Conservation (phyloP, 306 rosid species). For the Lathyrus tuberosus region DNA sequence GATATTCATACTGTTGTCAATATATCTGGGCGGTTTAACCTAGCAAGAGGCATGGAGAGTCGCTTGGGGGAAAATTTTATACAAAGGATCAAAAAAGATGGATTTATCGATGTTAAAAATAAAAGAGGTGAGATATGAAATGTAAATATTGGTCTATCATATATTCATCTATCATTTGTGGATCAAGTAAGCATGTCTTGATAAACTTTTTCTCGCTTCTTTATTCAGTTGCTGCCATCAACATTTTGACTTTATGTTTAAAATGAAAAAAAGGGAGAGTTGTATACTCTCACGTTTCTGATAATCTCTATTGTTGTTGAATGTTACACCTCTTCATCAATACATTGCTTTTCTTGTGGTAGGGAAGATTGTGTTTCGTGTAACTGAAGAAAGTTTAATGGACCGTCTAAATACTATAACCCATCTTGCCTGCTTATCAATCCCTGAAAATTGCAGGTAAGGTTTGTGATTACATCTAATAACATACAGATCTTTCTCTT, state of each 20-base stretch:
- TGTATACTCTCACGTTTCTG: conserved; percentile 1
- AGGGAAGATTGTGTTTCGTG: conserved; percentile 72
- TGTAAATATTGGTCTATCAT: conserved; percentile 8
- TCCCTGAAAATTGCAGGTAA: conserved; percentile 70
- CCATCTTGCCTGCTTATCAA: conserved; percentile 58
- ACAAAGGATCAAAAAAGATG: conserved; percentile 73
- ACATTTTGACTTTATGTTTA: conserved; percentile 43
- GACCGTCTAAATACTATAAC: conserved; percentile 76
- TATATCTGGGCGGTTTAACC: conserved; percentile 88
- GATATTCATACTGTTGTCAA: conserved; percentile 68
- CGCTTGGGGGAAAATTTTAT: conserved; percentile 78
- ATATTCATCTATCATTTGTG: conserved; percentile 19
- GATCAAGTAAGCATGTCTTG: conserved; percentile 5
- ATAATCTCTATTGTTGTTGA: conserved; percentile 2
- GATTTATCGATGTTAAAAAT: conserved; percentile 77
- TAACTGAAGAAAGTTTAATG: conserved; percentile 80
- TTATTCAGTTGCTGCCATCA: conserved; percentile 16
- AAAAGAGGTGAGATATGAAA: conserved; percentile 63
- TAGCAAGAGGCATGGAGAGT: conserved; percentile 76
- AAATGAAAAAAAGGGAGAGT: conserved; percentile 48
- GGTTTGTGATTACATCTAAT: conserved; percentile 23
- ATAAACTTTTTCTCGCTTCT: conserved; percentile 2
- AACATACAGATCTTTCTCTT: background rate
- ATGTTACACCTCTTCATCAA: conserved; percentile 21
- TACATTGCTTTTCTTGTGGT: conserved; percentile 15